Conservation (phyloP, 129 eudicot genomes). For the Erigeron canadensis region DNA sequence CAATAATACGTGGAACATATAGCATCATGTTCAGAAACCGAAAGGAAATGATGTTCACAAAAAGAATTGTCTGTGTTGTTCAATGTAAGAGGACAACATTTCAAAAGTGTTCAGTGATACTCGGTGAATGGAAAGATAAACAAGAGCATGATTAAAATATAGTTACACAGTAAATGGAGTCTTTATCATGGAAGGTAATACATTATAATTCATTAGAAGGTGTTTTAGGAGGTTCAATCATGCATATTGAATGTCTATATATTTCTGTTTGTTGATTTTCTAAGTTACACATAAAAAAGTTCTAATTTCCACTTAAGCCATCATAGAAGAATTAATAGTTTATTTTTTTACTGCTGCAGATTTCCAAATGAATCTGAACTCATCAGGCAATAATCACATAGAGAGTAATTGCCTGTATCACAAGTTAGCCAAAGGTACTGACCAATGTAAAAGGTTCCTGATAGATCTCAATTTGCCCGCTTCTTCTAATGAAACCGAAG, state of each 20-base stretch:
- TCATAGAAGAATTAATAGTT: conserved; percentile 7
- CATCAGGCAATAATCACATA: conserved; percentile 31
- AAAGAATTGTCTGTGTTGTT: too few relatives aligned
- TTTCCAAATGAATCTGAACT: conserved; percentile 36
- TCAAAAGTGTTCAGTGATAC: too few relatives aligned
- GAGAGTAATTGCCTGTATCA: conserved; percentile 29
- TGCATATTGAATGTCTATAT: conserved; percentile 8
- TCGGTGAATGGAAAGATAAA: neutral
- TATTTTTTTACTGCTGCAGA: conserved; percentile 9
- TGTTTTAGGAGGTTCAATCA: conserved; percentile 3
- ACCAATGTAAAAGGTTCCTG: conserved; percentile 27
- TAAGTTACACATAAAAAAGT: neutral
- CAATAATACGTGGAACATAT: too few relatives aligned
- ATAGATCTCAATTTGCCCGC: conserved; percentile 44
- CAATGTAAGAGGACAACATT: too few relatives aligned
- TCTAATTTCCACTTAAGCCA: neutral
- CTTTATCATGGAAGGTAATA: neutral
- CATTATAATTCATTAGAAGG: neutral
- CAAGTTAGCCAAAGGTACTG: conserved; percentile 28
- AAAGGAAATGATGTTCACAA: too few relatives aligned
- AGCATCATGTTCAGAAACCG: too few relatives aligned
- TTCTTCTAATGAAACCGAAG: conserved; percentile 36
- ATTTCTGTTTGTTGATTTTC: neutral
- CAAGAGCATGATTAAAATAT: neutral
- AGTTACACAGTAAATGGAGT: neutral